Evolutionary conservation across 2,329 filamentous ascomycete species (phyloP).

Genomic region (Pyrenophora seminiperda): DNA sequence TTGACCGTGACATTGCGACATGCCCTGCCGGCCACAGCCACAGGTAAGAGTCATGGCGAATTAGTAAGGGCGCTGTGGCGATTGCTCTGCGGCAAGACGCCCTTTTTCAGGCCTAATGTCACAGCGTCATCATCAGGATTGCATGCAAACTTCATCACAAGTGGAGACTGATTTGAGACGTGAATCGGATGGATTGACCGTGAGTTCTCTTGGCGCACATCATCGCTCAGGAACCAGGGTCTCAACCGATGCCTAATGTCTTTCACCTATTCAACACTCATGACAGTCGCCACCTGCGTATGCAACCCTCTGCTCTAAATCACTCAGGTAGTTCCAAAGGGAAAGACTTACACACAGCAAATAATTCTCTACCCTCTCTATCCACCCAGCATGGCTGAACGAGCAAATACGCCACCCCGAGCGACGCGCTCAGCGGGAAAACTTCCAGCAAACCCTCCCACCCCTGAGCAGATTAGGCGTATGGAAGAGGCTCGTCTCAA

Average conservation of each 20-base stretch:
- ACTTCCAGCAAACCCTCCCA: slow-evolving; percentile 56
- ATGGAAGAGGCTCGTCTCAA: slow-evolving; percentile 84
- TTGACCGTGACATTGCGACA: background rate
- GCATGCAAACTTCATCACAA: slow-evolving; percentile 7
- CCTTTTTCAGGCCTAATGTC: slow-evolving; percentile 17
- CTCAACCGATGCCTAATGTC: slow-evolving; percentile 12
- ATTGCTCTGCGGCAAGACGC: slow-evolving; percentile 18
- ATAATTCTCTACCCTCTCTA: background rate
- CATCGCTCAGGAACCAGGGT: slow-evolving; percentile 36
- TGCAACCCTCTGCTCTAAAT: background rate
- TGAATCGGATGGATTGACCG: slow-evolving; percentile 21
- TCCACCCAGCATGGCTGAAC: slow-evolving; percentile 41
- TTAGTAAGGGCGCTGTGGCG: slow-evolving; percentile 39
- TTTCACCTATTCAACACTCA: slow-evolving; percentile 5
- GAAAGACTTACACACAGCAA: background rate
- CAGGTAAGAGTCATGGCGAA: slow-evolving; percentile 43
- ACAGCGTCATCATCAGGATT: background rate
- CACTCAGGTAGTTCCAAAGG: background rate
- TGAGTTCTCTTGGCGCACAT: slow-evolving; percentile 38
- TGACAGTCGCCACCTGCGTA: slow-evolving; percentile 22
- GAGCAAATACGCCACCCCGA: slow-evolving; percentile 57
- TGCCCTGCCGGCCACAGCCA: slow-evolving; percentile 37
- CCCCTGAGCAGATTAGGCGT: slow-evolving; percentile 64
- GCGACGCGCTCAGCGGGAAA: slow-evolving; percentile 47
- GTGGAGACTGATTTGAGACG: slow-evolving; percentile 15